Evolutionary conservation across 345 rosid genomes (phyloP).

Genomic region (Corymbia maculata): DNA sequence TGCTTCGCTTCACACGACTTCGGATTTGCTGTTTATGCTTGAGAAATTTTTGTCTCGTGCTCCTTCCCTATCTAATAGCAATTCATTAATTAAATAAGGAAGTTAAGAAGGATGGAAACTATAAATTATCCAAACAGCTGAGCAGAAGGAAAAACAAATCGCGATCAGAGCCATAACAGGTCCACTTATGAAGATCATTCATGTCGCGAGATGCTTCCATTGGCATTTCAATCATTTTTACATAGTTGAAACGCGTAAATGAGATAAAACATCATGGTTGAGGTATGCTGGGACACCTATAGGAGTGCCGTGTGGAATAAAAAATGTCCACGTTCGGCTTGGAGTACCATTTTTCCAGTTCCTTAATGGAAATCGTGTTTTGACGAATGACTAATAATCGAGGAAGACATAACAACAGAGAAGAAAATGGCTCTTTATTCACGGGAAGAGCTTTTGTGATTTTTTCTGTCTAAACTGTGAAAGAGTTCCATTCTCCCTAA

Average conservation of each 20-base stretch:
- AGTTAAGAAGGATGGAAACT: not conserved
- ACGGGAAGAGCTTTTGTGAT: not conserved
- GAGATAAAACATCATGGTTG: not conserved
- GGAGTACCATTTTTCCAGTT: not conserved
- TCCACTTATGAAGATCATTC: not conserved
- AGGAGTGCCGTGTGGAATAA: not conserved
- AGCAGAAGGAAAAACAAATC: not conserved
- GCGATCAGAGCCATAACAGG: not conserved
- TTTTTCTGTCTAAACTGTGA: not conserved
- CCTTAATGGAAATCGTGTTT: not conserved
- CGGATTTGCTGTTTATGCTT: not conserved
- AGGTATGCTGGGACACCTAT: not conserved
- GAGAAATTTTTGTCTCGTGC: not conserved
- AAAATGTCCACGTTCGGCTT: not conserved
- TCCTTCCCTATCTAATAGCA: not conserved
- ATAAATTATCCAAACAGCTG: not conserved
- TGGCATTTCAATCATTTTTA: not conserved
- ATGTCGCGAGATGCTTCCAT: rapidly evolving
- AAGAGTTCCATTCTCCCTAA: not conserved
- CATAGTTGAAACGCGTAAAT: not conserved
- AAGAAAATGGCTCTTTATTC: too few species aligned
- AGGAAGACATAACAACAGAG: not conserved
- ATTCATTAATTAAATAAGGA: not conserved
- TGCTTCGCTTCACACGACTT: not conserved
- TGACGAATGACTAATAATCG: rapidly evolving